phyloP scores from a whole-genome alignment of 805 yeast species.

The Candida adriatica region DNA sequence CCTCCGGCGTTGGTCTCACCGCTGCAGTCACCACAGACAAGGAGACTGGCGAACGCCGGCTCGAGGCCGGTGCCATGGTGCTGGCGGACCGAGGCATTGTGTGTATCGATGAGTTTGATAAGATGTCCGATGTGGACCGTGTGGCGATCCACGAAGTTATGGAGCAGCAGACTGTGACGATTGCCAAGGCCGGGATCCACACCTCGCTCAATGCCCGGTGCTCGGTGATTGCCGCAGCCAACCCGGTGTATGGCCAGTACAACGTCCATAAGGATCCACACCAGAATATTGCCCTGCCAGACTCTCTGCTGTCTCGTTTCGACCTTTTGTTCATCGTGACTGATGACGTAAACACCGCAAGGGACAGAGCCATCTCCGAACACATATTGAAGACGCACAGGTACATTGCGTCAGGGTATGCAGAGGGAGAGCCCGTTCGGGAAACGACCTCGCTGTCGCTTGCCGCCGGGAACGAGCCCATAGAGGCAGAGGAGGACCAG shows the following conservation, averaged over 20 bases:
- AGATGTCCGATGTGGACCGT: slow-evolving; percentile 94
- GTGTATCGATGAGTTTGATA: slow-evolving; percentile 98
- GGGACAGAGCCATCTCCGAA: slow-evolving; percentile 84
- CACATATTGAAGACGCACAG: slow-evolving; percentile 94
- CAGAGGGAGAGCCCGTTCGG: slow-evolving; percentile 90
- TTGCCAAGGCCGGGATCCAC: slow-evolving; percentile 97
- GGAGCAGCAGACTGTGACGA: slow-evolving; percentile 99
- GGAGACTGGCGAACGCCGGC: slow-evolving; percentile 93
- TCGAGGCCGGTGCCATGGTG: slow-evolving; percentile 99
- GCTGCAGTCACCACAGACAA: slow-evolving; percentile 96
- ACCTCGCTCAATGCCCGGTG: slow-evolving; percentile 95
- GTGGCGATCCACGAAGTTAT: slow-evolving; percentile 99
- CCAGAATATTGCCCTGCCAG: slow-evolving; percentile 93
- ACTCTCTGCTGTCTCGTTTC: slow-evolving; percentile 92
- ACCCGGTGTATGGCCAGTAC: slow-evolving; percentile 95
- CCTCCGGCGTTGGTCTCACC: slow-evolving; percentile 99
- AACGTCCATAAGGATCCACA: slow-evolving; percentile 95
- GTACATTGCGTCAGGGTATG: slow-evolving; percentile 76
- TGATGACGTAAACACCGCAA: slow-evolving; percentile 81
- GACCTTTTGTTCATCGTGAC: slow-evolving; percentile 93
- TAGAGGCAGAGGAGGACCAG: slow-evolving; percentile 27
- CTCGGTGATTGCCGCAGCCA: slow-evolving; percentile 96
- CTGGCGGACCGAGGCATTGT: slow-evolving; percentile 95
- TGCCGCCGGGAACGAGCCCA: slow-evolving; percentile 69
- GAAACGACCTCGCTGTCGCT: slow-evolving; percentile 65